Base-by-base conservation (phyloP, 2,329 filamentous ascomycete species). In the Nemania diffusa region DNA sequence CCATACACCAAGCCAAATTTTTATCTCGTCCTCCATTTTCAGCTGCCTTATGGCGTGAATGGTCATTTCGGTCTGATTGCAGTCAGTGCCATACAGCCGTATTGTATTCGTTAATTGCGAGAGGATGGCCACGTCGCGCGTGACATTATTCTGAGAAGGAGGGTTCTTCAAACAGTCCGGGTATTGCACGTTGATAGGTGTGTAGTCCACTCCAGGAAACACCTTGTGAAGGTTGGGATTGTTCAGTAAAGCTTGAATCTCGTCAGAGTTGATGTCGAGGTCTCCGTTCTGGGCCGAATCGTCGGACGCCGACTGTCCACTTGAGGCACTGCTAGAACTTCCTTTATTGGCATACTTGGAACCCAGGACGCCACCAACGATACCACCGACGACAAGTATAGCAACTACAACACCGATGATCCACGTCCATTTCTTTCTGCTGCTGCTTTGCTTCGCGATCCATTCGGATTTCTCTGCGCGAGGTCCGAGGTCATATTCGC, bases 1-100 rank as follows among this genome's bases (percentile, higher is more conserved):
- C 93, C 94, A 97, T 3, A 98, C 94, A 17, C 95, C 95, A 51
- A 98, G 84, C 95, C 95, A 98, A 69, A 98, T 84, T 79, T 97
- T 97, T 83, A 97, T 89, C 1, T 83, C 83, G 64, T 87, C 84
- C 62, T 91, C 85, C 73, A 97, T 82, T 59, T 91, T 84, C 13
- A 98, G 85, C 57, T 86, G 86, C 64, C 92, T 84, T 73, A 98
- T 91, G 22, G 94, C 90, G 74, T 96, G 90, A 8, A 98, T 83
- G 0, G 97, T 88, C 92, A 98, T 96, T 79, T 97, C 88, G 0
- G 95, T 98, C 80, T 98, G 95, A 80, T 97, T 97, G 85, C 95
- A 98, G 81, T 98, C 95, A 13, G 93, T 98, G 57, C 95, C 95
- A 78, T 98, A 98, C 0, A 97, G 84, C 7, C 95, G 91, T 55